phyloP scores from a whole-genome alignment of 345 rosid species.

The Isatis tinctoria region DNA sequence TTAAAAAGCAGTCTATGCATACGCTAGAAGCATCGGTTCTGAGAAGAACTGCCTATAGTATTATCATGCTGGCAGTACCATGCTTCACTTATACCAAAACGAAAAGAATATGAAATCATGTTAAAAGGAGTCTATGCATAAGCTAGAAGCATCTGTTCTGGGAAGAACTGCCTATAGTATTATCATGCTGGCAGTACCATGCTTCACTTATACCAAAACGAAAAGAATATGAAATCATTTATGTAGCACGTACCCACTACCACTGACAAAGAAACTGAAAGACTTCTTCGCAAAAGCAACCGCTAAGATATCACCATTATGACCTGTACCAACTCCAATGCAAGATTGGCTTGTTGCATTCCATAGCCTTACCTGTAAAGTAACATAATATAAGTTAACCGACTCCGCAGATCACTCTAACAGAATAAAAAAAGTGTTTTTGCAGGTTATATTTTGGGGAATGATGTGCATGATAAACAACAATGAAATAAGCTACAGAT shows the following conservation, averaged over 20 bases:
- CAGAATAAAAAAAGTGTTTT: not conserved
- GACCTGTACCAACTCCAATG: conserved; percentile 85
- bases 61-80: too few species aligned
- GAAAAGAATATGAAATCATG: too few species aligned
- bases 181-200: conserved; percentile 7
- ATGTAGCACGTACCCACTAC: conserved; percentile 67
- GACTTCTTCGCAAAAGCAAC: conserved; percentile 78
- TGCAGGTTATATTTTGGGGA: not conserved
- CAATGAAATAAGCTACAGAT: not conserved
- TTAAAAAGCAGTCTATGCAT: not conserved
- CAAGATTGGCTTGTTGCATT: conserved; percentile 61
- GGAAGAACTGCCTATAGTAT: not conserved
- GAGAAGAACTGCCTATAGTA: not conserved
- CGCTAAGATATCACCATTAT: conserved; percentile 88
- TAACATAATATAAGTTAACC: conserved; percentile 15
- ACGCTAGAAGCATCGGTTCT: conserved; percentile 3
- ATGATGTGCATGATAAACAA: not conserved
- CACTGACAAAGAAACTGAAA: conserved; percentile 74
- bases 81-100: too few species aligned
- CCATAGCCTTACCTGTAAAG: conserved; percentile 82
- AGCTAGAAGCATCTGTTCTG: conserved; percentile 1
- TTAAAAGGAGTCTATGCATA: not conserved
- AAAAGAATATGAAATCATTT: not conserved
- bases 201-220: conserved; percentile 11
- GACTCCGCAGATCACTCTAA: not conserved